A percentile compares a stretch with the other conserved stretches of the same genome.
Conservation (phyloP, 208 protist species). For the Crithidia thermophila region DNA sequence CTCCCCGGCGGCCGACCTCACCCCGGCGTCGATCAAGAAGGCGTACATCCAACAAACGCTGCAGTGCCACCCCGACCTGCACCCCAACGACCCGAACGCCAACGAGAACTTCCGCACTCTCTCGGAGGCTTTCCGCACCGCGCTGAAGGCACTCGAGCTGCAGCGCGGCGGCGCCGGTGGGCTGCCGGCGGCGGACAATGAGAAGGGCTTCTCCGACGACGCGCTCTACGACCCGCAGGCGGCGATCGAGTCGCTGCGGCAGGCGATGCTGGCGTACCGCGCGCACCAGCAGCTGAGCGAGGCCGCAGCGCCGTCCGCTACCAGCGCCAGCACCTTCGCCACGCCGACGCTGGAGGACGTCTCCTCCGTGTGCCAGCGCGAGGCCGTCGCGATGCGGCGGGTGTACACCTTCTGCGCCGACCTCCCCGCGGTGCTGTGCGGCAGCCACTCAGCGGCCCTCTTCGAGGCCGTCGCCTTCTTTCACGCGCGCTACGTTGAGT, state of each 20-base stretch:
- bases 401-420: constrained; percentile 71
- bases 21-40: constrained; percentile 69
- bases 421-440: constrained; percentile 72
- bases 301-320: neutral
- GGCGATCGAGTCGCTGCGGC: constrained; percentile 58
- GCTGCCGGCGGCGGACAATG: neutral
- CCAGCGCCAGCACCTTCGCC: constrained; percentile 32
- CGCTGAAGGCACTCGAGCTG: constrained; percentile 65
- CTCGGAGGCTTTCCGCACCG: constrained; percentile 76
- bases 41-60: constrained; percentile 78
- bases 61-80: constrained; percentile 80
- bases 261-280: constrained; percentile 62
- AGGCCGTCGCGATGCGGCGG: constrained; percentile 63
- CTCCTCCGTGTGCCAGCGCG: constrained; percentile 71
- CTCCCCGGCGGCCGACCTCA: constrained; percentile 38
- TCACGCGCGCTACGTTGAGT: constrained; percentile 67
- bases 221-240: constrained; percentile 51
- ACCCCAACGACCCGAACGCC: constrained; percentile 70
- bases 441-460: constrained; percentile 59
- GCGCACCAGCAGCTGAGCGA: constrained; percentile 21
- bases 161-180: constrained; percentile 4
- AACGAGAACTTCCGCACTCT: constrained; percentile 75
- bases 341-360: constrained; percentile 72
- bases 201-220: neutral
- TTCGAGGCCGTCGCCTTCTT: constrained; percentile 88